phyloP scores from a whole-genome alignment of 495 filamentous ascomycete genomes.

The Aspergillus mulundensis region DNA sequence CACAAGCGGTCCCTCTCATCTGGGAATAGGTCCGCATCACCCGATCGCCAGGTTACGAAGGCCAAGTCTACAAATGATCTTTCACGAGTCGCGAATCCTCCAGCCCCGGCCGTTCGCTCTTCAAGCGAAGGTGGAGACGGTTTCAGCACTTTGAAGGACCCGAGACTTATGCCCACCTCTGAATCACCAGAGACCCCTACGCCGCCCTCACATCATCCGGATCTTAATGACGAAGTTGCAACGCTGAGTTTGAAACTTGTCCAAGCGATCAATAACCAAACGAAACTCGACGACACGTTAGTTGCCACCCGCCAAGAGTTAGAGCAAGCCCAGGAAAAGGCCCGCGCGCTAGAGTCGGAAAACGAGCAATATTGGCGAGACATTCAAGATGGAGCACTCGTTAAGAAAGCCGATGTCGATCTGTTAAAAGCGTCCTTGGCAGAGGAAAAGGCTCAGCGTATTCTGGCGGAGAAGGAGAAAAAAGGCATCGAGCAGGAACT shows the following conservation, averaged over 20 bases:
- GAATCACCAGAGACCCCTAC: slow-evolving; percentile 38
- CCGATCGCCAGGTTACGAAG: slow-evolving; percentile 40
- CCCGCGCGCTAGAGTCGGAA: slow-evolving; percentile 63
- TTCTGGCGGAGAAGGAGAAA: slow-evolving; percentile 64
- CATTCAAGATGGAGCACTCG: slow-evolving; percentile 66
- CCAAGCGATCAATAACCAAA: slow-evolving; percentile 96
- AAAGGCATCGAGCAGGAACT: slow-evolving; percentile 75
- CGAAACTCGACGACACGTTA: slow-evolving; percentile 82
- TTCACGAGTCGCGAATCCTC: slow-evolving; percentile 24
- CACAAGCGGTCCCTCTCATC: slow-evolving; percentile 44
- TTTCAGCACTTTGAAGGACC: slow-evolving; percentile 52
- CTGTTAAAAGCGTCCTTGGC: slow-evolving; percentile 62
- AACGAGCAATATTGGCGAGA: slow-evolving; percentile 67
- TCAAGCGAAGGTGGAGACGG: slow-evolving; percentile 30
- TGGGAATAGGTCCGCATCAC: slow-evolving; percentile 35
- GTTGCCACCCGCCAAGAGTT: slow-evolving; percentile 78
- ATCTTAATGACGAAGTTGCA: slow-evolving; percentile 83
- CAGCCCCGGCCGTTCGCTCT: slow-evolving; percentile 18
- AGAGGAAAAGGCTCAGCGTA: slow-evolving; percentile 57
- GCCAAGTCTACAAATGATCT: slow-evolving; percentile 44
- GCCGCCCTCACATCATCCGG: slow-evolving; percentile 58
- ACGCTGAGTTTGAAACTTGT: slow-evolving; percentile 92
- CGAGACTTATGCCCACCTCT: slow-evolving; percentile 33
- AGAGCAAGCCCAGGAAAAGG: slow-evolving; percentile 63
- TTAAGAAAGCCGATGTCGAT: slow-evolving; percentile 63